A percentile compares a stretch with the other conserved stretches of the same genome.
Conservation (phyloP, 805 yeast species). For the Debaryomyces hansenii region DNA sequence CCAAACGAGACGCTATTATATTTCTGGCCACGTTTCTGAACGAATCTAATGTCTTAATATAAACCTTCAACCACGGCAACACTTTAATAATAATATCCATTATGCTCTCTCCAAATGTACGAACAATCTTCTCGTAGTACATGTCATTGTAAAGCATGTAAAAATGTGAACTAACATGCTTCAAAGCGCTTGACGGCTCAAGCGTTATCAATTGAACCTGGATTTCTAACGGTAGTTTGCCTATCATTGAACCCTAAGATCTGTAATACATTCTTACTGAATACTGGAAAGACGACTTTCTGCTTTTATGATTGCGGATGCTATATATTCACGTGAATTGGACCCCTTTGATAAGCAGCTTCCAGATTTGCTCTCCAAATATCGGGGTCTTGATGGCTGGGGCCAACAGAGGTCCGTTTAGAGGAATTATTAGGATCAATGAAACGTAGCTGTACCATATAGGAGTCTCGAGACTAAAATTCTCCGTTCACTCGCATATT, state of each 20-base stretch:
- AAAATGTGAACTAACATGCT: slow-evolving; percentile 40
- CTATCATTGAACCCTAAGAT: slow-evolving; percentile 7
- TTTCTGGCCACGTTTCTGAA: slow-evolving; percentile 28
- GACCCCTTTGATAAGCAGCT: too few species aligned
- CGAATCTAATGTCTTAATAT: slow-evolving; percentile 39
- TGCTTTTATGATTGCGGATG: too few species aligned
- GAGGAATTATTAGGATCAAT: too few species aligned
- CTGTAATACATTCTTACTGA: not conserved
- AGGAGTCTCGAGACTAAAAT: too few species aligned
- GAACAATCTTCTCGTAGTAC: slow-evolving; percentile 39
- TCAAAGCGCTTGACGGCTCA: slow-evolving; percentile 34
- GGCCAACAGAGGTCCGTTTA: too few species aligned
- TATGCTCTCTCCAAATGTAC: slow-evolving; percentile 38
- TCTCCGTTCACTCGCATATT: too few species aligned
- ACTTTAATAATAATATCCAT: slow-evolving; percentile 30
- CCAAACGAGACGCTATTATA: slow-evolving; percentile 24
- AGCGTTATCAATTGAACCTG: slow-evolving; percentile 34
- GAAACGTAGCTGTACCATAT: too few species aligned
- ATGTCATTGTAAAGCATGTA: slow-evolving; percentile 51
- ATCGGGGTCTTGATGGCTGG: too few species aligned
- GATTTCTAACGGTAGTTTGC: slow-evolving; percentile 43
- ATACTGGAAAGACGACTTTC: too few species aligned
- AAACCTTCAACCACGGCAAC: slow-evolving; percentile 37
- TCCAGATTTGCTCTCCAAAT: too few species aligned
- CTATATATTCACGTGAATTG: too few species aligned